A percentile compares a stretch with the other conserved stretches of the same genome.
These are phyloP conservation scores for Trichosanthes truncata DNA, from an alignment of 306 rosid genomes.

Conservation along the genomic window DNA sequence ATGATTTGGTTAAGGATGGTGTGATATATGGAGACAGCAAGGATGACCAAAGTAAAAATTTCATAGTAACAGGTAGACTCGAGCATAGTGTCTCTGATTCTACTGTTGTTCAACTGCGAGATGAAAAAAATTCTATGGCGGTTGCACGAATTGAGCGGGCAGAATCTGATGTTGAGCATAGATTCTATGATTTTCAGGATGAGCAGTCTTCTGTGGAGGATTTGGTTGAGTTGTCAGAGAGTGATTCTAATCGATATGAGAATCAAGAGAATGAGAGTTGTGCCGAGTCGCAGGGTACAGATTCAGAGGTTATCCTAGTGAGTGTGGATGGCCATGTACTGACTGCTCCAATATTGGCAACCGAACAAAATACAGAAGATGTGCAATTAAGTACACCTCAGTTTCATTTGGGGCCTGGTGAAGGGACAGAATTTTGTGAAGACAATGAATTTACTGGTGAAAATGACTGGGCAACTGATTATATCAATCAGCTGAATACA, in stretches of 20 bases:
- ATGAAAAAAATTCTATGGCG: neutral
- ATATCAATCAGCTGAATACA: slow-evolving; percentile 38
- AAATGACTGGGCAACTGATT: slow-evolving; percentile 66
- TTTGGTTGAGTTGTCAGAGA: slow-evolving; percentile 53
- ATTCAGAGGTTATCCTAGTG: slow-evolving; percentile 77
- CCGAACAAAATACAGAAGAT: slow-evolving; percentile 54
- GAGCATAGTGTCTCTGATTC: slow-evolving; percentile 14
- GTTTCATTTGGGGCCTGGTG: slow-evolving; percentile 85
- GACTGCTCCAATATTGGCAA: slow-evolving; percentile 74
- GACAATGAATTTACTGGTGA: slow-evolving; percentile 47
- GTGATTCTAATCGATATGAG: slow-evolving; percentile 43
- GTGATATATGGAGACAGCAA: neutral
- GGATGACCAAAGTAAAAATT: neutral
- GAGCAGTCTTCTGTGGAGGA: slow-evolving; percentile 54
- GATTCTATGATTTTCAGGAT: slow-evolving; percentile 65
- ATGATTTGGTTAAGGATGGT: neutral
- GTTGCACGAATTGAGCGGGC: slow-evolving; percentile 4
- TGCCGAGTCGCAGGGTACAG: slow-evolving; percentile 46
- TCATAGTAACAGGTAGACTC: neutral
- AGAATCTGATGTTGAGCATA: slow-evolving; percentile 24
- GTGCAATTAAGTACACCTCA: slow-evolving; percentile 72
- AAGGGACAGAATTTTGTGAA: slow-evolving; percentile 62
- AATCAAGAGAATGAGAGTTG: slow-evolving; percentile 39
- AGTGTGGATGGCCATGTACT: slow-evolving; percentile 90
- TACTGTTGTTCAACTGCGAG: slow-evolving; percentile 9